Evolutionary conservation across 148 eudicot species (phyloP), one percentile per base, ranked within the genome.

Genomic region (Rhododendron simsii): DNA sequence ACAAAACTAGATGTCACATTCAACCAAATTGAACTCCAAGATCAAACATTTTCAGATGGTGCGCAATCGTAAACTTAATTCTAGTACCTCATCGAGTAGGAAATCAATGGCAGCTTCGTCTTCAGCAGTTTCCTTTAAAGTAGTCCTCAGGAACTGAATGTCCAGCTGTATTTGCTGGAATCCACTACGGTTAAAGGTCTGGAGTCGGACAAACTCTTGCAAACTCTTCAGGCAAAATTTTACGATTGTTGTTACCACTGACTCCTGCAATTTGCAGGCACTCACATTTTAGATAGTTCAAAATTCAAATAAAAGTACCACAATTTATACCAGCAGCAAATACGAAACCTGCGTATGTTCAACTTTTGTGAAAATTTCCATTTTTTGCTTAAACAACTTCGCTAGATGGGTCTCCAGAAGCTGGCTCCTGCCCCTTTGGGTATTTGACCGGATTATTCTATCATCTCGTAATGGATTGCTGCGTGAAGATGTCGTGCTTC

Each of bases 151-250:
- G 90, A 92, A 98, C 90, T 95, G 98, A 83, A 92, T 90, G 87
- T 98, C 99, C 91, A 95, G 82, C 91, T 98, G 99, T 88, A 98
- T 98, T 88, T 98, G 99, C 91, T 98, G 99, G 91, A 98, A 98
- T 78, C 99, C 99, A 89, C 99, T 94, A 45, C 99, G 91, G 87
- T 98, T 98, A 88, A 94, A 98, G 30, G 98, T 98, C 85, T 98
- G 98, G 78, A 98, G 91, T 78, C 99, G 85, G 67, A 91, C 98
- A 89, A 92, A 95, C 87, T 98, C 99, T 90, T 92, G 98, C 88
- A 97, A 87, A 89, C 98, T 97, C 89, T 97, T 97, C 73, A 98
- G 91, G 92, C 96, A 92, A 83, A 93, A 94, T 85, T 98, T 95
- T 82, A 93, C 91, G 14, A 94, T 88, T 81, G 98, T 93, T 75